Evolutionary conservation across 352 stramenopile species (phyloP).

Genomic region (Blastocystis sp.): DNA sequence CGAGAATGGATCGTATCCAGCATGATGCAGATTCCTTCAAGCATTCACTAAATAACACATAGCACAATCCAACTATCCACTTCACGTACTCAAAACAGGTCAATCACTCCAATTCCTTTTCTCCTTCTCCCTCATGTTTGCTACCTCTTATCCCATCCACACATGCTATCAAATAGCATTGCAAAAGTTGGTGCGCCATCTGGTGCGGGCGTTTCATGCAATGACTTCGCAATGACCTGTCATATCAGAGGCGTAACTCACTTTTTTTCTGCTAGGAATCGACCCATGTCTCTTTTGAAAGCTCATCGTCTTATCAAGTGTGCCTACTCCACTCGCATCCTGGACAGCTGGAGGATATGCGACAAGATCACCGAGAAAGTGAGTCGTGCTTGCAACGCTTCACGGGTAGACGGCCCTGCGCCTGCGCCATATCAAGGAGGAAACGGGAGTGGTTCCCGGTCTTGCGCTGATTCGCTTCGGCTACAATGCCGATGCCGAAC

Average conservation of each 20-base stretch:
- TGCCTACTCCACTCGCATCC: conserved; percentile 57
- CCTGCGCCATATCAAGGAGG: conserved; percentile 63
- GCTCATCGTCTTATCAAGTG: conserved; percentile 23
- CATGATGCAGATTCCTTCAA: too few relatives aligned
- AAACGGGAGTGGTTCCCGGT: conserved; percentile 36
- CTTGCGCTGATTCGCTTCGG: conserved; percentile 55
- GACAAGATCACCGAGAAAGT: conserved; percentile 52
- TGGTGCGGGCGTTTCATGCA: background rate
- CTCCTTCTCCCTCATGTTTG: too few relatives aligned
- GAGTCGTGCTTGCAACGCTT: background rate
- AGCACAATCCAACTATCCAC: too few relatives aligned
- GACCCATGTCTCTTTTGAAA: conserved; percentile 44
- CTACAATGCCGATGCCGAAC: conserved; percentile 66
- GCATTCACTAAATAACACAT: too few relatives aligned
- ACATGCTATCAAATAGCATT: too few relatives aligned
- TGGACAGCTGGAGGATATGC: conserved; percentile 49
- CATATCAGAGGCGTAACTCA: background rate
- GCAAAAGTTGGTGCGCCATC: too few relatives aligned
- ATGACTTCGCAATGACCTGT: conserved; percentile 18
- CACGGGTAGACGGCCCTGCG: conserved; percentile 14
- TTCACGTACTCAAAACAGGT: too few relatives aligned
- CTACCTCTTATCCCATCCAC: too few relatives aligned
- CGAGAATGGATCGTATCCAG: too few relatives aligned
- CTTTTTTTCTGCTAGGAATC: conserved; percentile 33
- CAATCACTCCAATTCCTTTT: too few relatives aligned